Base-by-base conservation (phyloP, 2,329 filamentous ascomycete genomes). In the Whalleya microplaca region DNA sequence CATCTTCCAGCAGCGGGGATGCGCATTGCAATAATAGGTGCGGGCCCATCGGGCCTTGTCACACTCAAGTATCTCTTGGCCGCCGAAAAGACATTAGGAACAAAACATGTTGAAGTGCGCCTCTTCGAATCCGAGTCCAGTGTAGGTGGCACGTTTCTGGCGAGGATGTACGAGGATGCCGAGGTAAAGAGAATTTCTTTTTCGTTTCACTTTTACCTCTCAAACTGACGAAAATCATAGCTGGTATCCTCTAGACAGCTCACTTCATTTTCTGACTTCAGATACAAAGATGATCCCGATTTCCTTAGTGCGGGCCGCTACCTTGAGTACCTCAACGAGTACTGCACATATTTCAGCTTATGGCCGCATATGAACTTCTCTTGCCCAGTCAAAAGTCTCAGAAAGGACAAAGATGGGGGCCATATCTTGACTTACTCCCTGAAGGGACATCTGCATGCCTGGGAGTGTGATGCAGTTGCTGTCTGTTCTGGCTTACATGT, bases 401-500 rank as follows among this genome's bases (percentile, higher is more conserved):
- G 61, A 23, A 58, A 56, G 16, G 45, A 45, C 27, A 48, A 56
- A 18, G 50, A 21, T 2, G 59, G 59, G 2, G 62, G 61, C 14
- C 69, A 74, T 21, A 18, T 45, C 21, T 44, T 68, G 23, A 59
- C 55, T 8, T 66, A 66, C 32, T 14, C 51, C 5, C 16, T 45
- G 5, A 20, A 50, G 19, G 60, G 56, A 3, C 27, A 50, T 41
- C 27, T 50, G 10, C 20, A 65, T 16, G 45, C 23, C n/a, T 75
- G 73, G 72, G 49, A 66, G 2, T 80, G 77, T 46, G 78, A 81
- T 63, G 78, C 76, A 2, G 69, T 81, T 8, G 78, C 77, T 14
- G 56, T 81, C 1, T 80, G 78, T 62, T 75, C 75, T 0, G 78
- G 78, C 0, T 65, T 80, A 20, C 74, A 81, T 50, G 74, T 75